A percentile compares a stretch with the other conserved stretches of the same genome.
phyloP scores from a whole-genome alignment of 306 rosid species.

The Canavalia ensiformis region DNA sequence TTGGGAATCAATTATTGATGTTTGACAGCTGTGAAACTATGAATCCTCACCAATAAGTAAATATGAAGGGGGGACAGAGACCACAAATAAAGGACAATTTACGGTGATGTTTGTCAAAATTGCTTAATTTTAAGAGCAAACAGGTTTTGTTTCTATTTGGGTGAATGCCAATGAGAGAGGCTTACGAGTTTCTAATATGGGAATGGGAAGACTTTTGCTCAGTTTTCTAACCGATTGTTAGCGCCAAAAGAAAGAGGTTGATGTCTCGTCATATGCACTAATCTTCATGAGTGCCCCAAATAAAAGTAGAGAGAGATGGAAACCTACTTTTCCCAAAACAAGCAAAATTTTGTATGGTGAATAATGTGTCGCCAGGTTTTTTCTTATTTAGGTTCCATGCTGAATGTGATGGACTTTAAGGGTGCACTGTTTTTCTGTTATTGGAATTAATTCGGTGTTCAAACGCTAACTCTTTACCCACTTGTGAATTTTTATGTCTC shows the following conservation, averaged over 20 bases:
- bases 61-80: conserved; percentile 21
- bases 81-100: conserved; percentile 5
- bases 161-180: conserved; percentile 42
- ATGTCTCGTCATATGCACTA: conserved; percentile 53
- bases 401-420: conserved; percentile 53
- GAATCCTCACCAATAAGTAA: conserved; percentile 13
- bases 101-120: conserved; percentile 43
- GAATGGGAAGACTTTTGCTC: conserved; percentile 49
- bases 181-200: conserved; percentile 59
- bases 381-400: conserved; percentile 47
- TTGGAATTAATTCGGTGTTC: conserved; percentile 32
- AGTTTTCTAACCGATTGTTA: conserved; percentile 44
- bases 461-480: conserved; percentile 47
- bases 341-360: conserved; percentile 38
- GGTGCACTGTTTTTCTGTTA: conserved; percentile 46
- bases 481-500: conserved; percentile 38
- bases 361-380: conserved; percentile 32
- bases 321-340: conserved; percentile 52
- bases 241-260: conserved; percentile 46
- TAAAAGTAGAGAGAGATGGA: conserved; percentile 44
- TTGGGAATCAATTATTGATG: conserved; percentile 46
- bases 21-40: conserved; percentile 37
- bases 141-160: conserved; percentile 33
- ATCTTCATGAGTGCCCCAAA: conserved; percentile 43
- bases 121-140: conserved; percentile 42